These are phyloP conservation scores for Erythrophleum fordii DNA, from an alignment of 306 rosid species.

Conservation along the genomic window DNA sequence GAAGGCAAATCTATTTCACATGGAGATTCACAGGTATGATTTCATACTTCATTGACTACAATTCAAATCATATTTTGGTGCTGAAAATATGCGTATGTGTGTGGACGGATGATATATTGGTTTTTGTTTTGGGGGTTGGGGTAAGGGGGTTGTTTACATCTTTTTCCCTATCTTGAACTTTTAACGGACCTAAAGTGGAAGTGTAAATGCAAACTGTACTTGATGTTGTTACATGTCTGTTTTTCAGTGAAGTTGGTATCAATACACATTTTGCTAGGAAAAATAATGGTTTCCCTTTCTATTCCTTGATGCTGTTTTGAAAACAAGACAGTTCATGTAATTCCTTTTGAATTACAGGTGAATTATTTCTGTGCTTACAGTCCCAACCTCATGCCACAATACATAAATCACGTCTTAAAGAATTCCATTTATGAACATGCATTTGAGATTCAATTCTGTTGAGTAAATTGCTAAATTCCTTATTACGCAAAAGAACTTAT, in stretches of 20 bases:
- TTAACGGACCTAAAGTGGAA: not conserved
- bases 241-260: not conserved
- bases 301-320: constrained; percentile 12
- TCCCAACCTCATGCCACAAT: not conserved
- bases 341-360: constrained; percentile 1
- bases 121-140: not conserved
- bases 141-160: not conserved
- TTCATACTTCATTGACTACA: constrained; percentile 21
- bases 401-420: not conserved
- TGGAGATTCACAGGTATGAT: constrained; percentile 69
- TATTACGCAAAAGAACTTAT: not conserved
- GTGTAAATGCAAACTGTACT: not conserved
- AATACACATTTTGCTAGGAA: not conserved
- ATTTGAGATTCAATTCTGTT: not conserved
- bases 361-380: constrained; percentile 21
- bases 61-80: constrained; percentile 9
- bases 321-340: not conserved
- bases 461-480: not conserved
- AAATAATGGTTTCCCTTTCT: not conserved
- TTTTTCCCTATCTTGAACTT: not conserved
- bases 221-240: not conserved
- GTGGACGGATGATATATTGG: not conserved
- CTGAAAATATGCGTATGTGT: not conserved
- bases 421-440: constrained; percentile 6
- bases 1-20: constrained; percentile 47